phyloP scores from a whole-genome alignment of 106 monocot species.

The Alisma plantagoaquatica region DNA sequence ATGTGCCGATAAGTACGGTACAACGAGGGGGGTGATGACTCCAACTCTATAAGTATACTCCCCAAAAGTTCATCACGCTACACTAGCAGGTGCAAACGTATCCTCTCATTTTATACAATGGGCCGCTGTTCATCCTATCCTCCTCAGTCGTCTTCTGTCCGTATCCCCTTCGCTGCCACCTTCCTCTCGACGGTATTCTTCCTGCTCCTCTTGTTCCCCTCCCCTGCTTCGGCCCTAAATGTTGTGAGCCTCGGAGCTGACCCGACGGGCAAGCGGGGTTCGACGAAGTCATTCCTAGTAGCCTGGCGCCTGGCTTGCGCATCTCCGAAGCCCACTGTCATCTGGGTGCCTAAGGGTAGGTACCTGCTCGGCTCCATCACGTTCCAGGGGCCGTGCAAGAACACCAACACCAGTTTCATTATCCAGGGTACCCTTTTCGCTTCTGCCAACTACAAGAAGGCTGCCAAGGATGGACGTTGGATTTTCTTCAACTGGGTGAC shows the following conservation, averaged over 20 bases:
- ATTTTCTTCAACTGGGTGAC: slow-evolving; percentile 23
- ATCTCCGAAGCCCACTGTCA: slow-evolving; percentile 3
- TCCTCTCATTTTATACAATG: too few species aligned
- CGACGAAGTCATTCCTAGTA: slow-evolving; percentile 22
- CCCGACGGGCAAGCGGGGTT: slow-evolving; percentile 24
- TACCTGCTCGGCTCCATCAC: slow-evolving; percentile 19
- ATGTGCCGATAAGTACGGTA: too few species aligned
- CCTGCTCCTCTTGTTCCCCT: neutral
- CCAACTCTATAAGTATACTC: too few species aligned
- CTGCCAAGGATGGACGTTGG: slow-evolving; percentile 11
- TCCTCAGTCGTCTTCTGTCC: too few species aligned
- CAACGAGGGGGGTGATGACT: too few species aligned
- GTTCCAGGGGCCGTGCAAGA: slow-evolving; percentile 44
- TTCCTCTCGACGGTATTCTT: too few species aligned
- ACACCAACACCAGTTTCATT: slow-evolving; percentile 1
- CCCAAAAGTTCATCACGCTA: too few species aligned
- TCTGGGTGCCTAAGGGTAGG: slow-evolving; percentile 29
- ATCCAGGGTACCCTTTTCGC: slow-evolving; percentile 33
- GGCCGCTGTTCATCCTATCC: too few species aligned
- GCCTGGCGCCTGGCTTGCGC: slow-evolving; percentile 44
- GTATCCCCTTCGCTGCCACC: too few species aligned
- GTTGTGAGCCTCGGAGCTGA: slow-evolving; percentile 30
- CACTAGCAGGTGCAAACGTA: too few species aligned
- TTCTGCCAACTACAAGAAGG: slow-evolving; percentile 2
- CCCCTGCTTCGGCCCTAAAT: slow-evolving; percentile 2